Percentiles rank a stretch among this genome's conserved stretches.
Conservation (phyloP, 2,329 filamentous ascomycete genomes). For the Nothopassalora personata region DNA sequence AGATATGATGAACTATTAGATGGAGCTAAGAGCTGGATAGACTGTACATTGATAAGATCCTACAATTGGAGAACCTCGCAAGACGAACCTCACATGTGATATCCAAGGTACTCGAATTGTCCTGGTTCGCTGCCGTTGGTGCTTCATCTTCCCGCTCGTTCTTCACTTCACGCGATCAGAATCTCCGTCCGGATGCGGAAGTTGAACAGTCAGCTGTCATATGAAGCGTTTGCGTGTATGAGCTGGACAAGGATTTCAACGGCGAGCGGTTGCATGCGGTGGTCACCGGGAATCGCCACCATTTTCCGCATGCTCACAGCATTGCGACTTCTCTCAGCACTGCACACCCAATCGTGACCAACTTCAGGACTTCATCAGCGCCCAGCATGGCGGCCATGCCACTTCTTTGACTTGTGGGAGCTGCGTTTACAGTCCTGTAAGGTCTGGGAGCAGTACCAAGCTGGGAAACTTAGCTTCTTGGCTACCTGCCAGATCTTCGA, state of each 20-base stretch:
- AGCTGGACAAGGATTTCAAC: background rate
- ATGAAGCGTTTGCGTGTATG: background rate
- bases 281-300: too few relatives aligned
- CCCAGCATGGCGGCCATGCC: background rate
- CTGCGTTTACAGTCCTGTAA: background rate
- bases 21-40: background rate
- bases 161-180: background rate
- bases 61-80: background rate
- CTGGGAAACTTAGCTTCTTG: background rate
- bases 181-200: background rate
- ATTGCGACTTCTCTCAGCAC: background rate
- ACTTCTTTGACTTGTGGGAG: background rate
- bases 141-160: background rate
- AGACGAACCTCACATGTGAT: background rate
- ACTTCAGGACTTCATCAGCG: too few relatives aligned
- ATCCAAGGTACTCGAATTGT: background rate
- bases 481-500: background rate
- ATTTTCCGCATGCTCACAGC: background rate
- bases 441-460: background rate
- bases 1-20: conserved; percentile 34
- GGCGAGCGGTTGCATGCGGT: background rate
- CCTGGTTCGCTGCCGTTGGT: background rate
- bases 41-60: conserved; percentile 1
- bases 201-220: too few relatives aligned
- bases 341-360: too few relatives aligned